Evolutionary conservation across 75 land plant genomes (phyloP).

Genomic region (Cupressus sempervirens): DNA sequence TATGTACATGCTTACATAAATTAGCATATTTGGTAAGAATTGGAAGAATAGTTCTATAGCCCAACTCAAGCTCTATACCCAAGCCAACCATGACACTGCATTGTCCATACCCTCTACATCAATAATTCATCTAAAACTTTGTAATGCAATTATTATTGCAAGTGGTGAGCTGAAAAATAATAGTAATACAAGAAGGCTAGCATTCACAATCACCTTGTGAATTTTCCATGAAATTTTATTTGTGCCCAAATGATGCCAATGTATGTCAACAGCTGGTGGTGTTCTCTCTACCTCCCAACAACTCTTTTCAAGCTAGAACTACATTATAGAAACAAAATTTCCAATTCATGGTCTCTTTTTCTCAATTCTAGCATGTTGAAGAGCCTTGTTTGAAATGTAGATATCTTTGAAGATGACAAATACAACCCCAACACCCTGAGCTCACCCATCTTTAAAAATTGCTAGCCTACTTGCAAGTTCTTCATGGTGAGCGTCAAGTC

Average conservation of each 20-base stretch:
- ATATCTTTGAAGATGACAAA: slow-evolving; percentile 87
- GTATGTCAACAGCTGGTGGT: slow-evolving; percentile 80
- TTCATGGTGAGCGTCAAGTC: slow-evolving; percentile 40
- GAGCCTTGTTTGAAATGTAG: slow-evolving; percentile 64
- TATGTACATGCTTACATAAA: too few species aligned
- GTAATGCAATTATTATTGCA: slow-evolving; percentile 65
- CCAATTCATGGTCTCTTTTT: slow-evolving; percentile 52
- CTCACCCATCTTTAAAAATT: slow-evolving; percentile 62
- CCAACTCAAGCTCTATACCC: slow-evolving; percentile 85
- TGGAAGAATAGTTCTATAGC: slow-evolving; percentile 53
- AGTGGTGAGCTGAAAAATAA: slow-evolving; percentile 81
- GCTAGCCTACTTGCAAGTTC: slow-evolving; percentile 44
- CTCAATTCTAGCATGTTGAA: slow-evolving; percentile 60
- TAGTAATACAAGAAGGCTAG: too few species aligned
- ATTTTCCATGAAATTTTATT: slow-evolving; percentile 44
- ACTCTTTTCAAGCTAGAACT: slow-evolving; percentile 57
- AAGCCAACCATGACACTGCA: too few species aligned
- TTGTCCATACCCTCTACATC: too few species aligned
- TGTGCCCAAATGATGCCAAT: slow-evolving; percentile 85
- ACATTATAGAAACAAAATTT: slow-evolving; percentile 54
- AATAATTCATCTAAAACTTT: slow-evolving; percentile 62
- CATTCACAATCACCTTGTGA: slow-evolving; percentile 63
- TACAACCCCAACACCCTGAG: slow-evolving; percentile 78
- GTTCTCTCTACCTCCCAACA: too few species aligned
- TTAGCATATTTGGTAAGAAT: slow-evolving; percentile 81